Percentiles rank a stretch among this genome's conserved stretches.
These are phyloP conservation scores for Radiomyces spectabilis DNA, from an alignment of 192 early-diverging fungal species.

Conservation along the genomic window DNA sequence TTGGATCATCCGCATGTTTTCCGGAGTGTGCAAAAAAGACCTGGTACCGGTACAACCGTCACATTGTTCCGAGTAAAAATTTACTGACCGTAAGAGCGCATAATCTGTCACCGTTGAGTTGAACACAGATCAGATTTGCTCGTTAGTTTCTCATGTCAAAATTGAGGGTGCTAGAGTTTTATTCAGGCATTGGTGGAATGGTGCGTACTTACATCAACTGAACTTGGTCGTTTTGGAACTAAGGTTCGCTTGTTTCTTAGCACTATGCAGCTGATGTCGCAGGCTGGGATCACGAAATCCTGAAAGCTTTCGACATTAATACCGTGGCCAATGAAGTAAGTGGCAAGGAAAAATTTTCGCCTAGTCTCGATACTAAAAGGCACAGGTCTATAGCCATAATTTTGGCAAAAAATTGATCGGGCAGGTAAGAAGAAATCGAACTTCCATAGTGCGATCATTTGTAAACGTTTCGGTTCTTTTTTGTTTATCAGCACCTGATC, in stretches of 20 bases:
- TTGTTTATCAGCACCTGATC: conserved; percentile 42
- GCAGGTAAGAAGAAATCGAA: conserved; percentile 13
- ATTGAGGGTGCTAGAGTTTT: not conserved
- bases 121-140: too few species aligned
- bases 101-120: too few species aligned
- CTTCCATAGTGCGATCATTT: not conserved
- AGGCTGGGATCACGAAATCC: conserved; percentile 48
- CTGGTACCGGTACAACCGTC: too few species aligned
- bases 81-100: too few species aligned
- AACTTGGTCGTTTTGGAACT: not conserved
- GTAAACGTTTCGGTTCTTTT: not conserved
- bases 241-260: conserved; percentile 17
- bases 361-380: not conserved
- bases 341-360: not conserved
- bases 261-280: conserved; percentile 73
- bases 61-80: too few species aligned
- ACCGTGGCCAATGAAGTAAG: conserved; percentile 72
- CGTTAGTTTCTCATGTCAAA: too few species aligned
- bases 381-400: conserved; percentile 26
- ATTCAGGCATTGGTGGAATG: not conserved
- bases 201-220: too few species aligned
- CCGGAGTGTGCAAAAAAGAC: too few species aligned
- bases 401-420: conserved; percentile 18
- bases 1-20: too few species aligned
- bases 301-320: conserved; percentile 95